Conservation (phyloP, 192 early-diverging fungal species). For the Coemansia sp. region DNA sequence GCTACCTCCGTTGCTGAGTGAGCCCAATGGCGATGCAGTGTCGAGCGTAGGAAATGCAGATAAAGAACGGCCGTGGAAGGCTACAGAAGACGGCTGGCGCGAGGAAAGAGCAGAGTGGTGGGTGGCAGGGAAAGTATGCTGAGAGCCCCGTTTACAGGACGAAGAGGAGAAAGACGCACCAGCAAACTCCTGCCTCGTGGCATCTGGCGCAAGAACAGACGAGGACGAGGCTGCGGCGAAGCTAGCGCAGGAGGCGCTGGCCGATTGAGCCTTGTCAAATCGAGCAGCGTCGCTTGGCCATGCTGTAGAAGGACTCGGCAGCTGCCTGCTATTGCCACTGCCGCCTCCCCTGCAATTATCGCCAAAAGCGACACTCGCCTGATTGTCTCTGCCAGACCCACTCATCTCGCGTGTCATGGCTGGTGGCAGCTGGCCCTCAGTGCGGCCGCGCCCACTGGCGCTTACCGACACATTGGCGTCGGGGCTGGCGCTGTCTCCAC, state of each 20-base stretch:
- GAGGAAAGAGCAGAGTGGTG: neutral
- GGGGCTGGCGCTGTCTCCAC: constrained; percentile 5
- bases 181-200: neutral
- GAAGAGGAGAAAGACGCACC: constrained; percentile 7
- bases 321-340: neutral
- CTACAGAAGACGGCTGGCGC: neutral
- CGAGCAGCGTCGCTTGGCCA: neutral
- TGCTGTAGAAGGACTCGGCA: neutral
- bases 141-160: neutral
- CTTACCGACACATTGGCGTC: constrained; percentile 6
- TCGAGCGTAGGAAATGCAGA: constrained; percentile 5
- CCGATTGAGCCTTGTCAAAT: constrained; percentile 1
- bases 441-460: neutral
- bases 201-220: neutral
- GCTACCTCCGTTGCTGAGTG: neutral
- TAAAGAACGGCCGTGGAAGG: neutral
- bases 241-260: neutral
- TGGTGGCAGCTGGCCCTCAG: neutral
- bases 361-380: neutral
- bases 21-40: constrained; percentile 5
- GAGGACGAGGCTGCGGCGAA: neutral
- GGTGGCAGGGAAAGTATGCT: neutral
- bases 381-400: constrained; percentile 2
- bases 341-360: constrained; percentile 1
- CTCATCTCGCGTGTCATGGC: constrained; percentile 3